Conservation (phyloP, 305 asterid genomes). For the Fraxinus nigra region DNA sequence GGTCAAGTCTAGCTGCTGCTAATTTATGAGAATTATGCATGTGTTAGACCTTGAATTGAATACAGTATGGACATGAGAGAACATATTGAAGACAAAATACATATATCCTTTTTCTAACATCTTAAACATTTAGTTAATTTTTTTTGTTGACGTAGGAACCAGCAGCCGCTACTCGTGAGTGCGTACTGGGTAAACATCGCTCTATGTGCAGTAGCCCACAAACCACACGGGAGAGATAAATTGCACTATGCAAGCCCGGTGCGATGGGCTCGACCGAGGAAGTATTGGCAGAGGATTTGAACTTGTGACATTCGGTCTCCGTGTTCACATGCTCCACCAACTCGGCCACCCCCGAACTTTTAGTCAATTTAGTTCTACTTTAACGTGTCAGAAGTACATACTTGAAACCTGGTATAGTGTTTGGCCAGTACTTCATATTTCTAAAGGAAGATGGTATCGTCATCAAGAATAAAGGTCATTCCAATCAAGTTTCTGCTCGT, state of each 20-base stretch:
- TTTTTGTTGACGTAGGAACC: too few species aligned
- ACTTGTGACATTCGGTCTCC: too few species aligned
- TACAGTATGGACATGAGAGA: neutral
- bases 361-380: neutral
- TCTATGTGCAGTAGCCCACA: too few species aligned
- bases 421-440: conserved; percentile 43
- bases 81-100: neutral
- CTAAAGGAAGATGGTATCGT: conserved; percentile 26
- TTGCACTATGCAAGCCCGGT: too few species aligned
- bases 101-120: neutral
- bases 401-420: conserved; percentile 41
- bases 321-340: too few species aligned
- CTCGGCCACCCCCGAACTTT: neutral
- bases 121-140: neutral
- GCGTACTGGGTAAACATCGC: too few species aligned
- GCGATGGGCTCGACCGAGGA: too few species aligned
- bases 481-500: conserved; percentile 52
- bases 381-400: conserved; percentile 11
- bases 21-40: neutral
- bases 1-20: neutral
- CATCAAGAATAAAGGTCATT: conserved; percentile 37
- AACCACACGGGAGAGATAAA: too few species aligned
- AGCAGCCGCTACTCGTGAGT: too few species aligned
- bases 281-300: too few species aligned
- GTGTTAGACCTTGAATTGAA: neutral